Conservation (phyloP, 2,329 filamentous ascomycete species). For the Sporothrix pseudoabietina region DNA sequence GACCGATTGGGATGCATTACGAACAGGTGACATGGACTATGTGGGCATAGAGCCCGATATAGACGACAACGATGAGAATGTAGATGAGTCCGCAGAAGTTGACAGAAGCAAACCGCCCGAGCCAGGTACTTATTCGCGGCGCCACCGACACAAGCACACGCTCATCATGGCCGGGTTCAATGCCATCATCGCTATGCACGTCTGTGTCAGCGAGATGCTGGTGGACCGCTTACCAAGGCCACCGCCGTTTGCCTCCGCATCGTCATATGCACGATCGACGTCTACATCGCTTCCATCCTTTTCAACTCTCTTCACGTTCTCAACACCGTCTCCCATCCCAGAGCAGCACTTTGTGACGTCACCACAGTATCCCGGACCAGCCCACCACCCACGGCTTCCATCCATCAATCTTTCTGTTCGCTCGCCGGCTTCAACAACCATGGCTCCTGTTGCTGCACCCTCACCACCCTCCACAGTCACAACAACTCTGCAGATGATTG, state of each 20-base stretch:
- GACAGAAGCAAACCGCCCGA: neutral
- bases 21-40: constrained; percentile 6
- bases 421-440: neutral
- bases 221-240: neutral
- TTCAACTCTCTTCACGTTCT: constrained; percentile 8
- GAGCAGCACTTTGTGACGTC: neutral
- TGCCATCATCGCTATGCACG: constrained; percentile 13
- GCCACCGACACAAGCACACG: constrained; percentile 13
- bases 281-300: neutral
- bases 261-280: neutral
- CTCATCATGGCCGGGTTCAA: constrained; percentile 21
- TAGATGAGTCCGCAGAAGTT: neutral
- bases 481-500: neutral
- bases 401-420: neutral
- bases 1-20: constrained; percentile 13
- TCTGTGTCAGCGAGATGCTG: constrained; percentile 13
- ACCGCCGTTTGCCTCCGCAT: neutral
- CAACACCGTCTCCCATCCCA: neutral
- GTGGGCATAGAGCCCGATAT: neutral
- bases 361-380: neutral
- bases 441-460: neutral
- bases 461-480: neutral
- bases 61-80: neutral
- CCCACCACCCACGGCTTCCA: neutral
- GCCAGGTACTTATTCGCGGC: constrained; percentile 6